These are phyloP conservation scores for Vitis hybrid DNA, from an alignment of 177 flowering plant genomes.

Conservation along the genomic window DNA sequence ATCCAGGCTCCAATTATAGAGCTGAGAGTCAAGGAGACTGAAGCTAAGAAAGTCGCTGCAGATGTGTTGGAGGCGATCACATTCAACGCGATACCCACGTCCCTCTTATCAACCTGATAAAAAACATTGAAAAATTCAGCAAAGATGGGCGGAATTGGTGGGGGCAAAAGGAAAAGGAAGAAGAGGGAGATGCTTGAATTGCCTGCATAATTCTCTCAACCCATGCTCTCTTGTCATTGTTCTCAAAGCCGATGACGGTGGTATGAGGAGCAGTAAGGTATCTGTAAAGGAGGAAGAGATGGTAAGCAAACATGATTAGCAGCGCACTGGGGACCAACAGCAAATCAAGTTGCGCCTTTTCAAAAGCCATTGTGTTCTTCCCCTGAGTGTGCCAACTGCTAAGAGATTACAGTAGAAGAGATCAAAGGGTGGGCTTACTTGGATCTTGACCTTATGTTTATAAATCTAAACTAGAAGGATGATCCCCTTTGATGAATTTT, in stretches of 20 bases:
- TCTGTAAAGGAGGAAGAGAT: slow-evolving; percentile 49
- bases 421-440: not conserved
- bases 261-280: slow-evolving; percentile 44
- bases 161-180: not conserved
- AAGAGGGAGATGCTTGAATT: not conserved
- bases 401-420: not conserved
- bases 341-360: slow-evolving; percentile 43
- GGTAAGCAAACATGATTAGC: slow-evolving; percentile 48
- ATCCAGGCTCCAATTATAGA: slow-evolving; percentile 59
- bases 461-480: not conserved
- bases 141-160: not conserved
- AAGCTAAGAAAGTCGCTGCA: slow-evolving; percentile 45
- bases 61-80: slow-evolving; percentile 39
- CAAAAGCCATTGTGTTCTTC: slow-evolving; percentile 26
- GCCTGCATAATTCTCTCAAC: slow-evolving; percentile 50
- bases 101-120: slow-evolving; percentile 29
- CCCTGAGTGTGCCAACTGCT: not conserved
- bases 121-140: not conserved
- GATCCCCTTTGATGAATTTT: not conserved
- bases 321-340: slow-evolving; percentile 50
- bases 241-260: slow-evolving; percentile 53
- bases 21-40: slow-evolving; percentile 50
- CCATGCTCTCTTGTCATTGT: slow-evolving; percentile 50
- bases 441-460: not conserved
- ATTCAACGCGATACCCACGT: slow-evolving; percentile 23